Percentiles rank a stretch among this genome's conserved stretches.
These are phyloP conservation scores for Noccaea caerulescens DNA, from an alignment of 345 rosid genomes.

Conservation along the genomic window DNA sequence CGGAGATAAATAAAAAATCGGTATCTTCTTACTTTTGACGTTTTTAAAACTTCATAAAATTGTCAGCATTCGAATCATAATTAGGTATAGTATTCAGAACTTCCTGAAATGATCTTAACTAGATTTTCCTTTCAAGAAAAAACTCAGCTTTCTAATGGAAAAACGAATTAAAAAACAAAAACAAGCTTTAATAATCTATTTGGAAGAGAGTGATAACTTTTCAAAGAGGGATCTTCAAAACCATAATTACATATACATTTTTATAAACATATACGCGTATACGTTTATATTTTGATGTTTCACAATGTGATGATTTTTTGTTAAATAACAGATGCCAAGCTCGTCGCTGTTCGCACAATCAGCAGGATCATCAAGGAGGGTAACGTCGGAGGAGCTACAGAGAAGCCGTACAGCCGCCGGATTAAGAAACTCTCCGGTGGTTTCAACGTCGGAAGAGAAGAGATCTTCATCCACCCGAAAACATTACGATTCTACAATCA, in stretches of 20 bases:
- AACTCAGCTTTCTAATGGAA: neutral
- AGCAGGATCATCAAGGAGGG: conserved; percentile 70
- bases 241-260: neutral
- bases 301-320: neutral
- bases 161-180: neutral
- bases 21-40: neutral
- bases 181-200: neutral
- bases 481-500: conserved; percentile 64
- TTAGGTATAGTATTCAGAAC: neutral
- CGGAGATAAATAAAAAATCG: neutral
- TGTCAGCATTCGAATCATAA: neutral
- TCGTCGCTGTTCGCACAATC: conserved; percentile 63
- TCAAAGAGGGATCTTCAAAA: neutral
- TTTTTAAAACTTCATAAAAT: neutral
- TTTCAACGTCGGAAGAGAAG: conserved; percentile 64
- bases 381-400: conserved; percentile 62
- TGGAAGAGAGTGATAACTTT: neutral
- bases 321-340: conserved; percentile 51
- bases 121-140: neutral
- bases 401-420: conserved; percentile 53
- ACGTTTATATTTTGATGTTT: too few species aligned
- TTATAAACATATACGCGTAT: too few species aligned
- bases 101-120: neutral
- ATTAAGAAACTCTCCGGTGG: conserved; percentile 55
- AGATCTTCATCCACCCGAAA: conserved; percentile 65